Evolutionary conservation across 768 basidiomycete species (phyloP), one percentile per base, ranked within the genome.

Genomic region (Tricholoma sp.): DNA sequence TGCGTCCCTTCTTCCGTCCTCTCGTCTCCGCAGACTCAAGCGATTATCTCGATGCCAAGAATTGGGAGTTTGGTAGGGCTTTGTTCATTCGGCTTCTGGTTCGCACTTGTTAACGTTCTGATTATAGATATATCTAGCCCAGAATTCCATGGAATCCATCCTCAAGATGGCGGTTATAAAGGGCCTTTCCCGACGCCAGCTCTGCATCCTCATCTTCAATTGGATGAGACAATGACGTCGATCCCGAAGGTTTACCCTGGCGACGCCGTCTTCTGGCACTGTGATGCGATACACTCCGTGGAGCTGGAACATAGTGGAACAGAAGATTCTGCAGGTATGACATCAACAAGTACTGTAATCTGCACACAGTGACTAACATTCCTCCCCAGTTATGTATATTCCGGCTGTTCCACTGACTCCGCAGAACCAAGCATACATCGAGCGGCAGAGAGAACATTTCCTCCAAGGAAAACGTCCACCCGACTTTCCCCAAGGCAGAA

Each of bases 211-310:
- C 85, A 91, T 67, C 72, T 91, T 54, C 73, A 75, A 57, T 76
- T 90, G 1, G 76, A 79, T 0, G 70, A 79, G 49, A 83, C 83
- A 1, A 89, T 91, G 86, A 81, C 82, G 24, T 83, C 84, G 2
- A 75, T 88, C 8, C 89, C 89, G 1, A 80, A 76, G 59, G 89
- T 91, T 5, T 74, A 77, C 52, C 88, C 89, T 0, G 90, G 90
- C 1, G 89, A 91, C 64, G 83, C 85, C 63, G 86, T 89, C 3
- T 89, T 86, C 70, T 90, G 89, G 86, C 86, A 88, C 61, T 85
- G 84, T 56, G 80, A 82, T 65, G 76, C 78, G 24, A 68, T 80
- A 6, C 80, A 82, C 61, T 67, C 78, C 1, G 80, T 82, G 22
- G 80, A 82, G 61, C 53, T 60, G 43, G 76, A 81, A 55, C 84